These are phyloP conservation scores for Mimosa bimucronata DNA, from an alignment of 306 rosid genomes.

Conservation along the genomic window DNA sequence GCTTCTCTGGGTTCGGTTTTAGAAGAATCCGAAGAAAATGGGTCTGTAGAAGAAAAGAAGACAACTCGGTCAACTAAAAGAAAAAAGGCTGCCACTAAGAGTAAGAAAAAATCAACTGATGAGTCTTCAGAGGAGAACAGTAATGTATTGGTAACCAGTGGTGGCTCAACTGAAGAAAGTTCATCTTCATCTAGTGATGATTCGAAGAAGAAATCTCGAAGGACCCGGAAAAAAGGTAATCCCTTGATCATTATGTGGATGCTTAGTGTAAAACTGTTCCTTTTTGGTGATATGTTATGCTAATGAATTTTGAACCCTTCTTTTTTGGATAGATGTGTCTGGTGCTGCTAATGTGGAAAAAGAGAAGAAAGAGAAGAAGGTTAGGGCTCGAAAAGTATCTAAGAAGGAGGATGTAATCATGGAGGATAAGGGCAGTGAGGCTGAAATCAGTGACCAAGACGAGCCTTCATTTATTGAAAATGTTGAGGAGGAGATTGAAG, in stretches of 20 bases:
- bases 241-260: constrained; percentile 22
- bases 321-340: constrained; percentile 55
- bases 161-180: constrained; percentile 50
- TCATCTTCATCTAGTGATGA: constrained; percentile 45
- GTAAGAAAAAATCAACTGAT: constrained; percentile 54
- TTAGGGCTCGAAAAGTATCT: constrained; percentile 56
- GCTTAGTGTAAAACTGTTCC: constrained; percentile 13
- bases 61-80: constrained; percentile 55
- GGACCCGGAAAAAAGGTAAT: constrained; percentile 66
- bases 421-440: constrained; percentile 50
- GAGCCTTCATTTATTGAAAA: constrained; percentile 52
- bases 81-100: constrained; percentile 37
- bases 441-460: constrained; percentile 54
- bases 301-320: constrained; percentile 37
- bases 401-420: constrained; percentile 46
- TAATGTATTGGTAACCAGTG: constrained; percentile 47
- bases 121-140: constrained; percentile 44
- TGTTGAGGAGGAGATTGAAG: constrained; percentile 60
- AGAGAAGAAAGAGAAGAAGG: constrained; percentile 63
- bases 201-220: constrained; percentile 56
- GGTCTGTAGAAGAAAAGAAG: constrained; percentile 61
- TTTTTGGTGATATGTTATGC: constrained; percentile 35
- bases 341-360: constrained; percentile 56
- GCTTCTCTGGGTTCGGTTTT: constrained; percentile 45
- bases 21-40: constrained; percentile 58